These are phyloP conservation scores for Vitis hybrid DNA, from an alignment of 177 flowering plant genomes.

Conservation along the genomic window DNA sequence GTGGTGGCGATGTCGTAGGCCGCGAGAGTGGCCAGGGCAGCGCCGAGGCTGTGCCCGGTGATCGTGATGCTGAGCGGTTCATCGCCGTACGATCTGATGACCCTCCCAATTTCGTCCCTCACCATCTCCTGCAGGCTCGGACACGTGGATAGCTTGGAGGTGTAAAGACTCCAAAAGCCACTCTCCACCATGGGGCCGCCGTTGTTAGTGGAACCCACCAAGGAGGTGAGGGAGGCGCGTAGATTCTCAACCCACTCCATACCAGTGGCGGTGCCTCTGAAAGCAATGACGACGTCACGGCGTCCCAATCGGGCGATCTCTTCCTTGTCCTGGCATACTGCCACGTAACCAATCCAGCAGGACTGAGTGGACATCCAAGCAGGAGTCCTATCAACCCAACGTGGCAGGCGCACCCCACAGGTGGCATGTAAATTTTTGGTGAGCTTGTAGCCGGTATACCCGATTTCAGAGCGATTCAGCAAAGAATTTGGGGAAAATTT, in stretches of 20 bases:
- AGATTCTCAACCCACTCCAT: conserved; percentile 69
- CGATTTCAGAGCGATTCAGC: conserved; percentile 26
- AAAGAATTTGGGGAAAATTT: conserved; percentile 25
- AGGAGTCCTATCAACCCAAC: conserved; percentile 36
- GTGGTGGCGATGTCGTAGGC: conserved; percentile 56
- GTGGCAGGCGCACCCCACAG: conserved; percentile 39
- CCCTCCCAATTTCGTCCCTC: conserved; percentile 39
- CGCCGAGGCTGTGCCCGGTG: conserved; percentile 87
- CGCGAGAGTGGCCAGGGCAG: conserved; percentile 60
- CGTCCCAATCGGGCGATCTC: conserved; percentile 57
- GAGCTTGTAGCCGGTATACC: conserved; percentile 36
- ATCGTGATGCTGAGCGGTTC: conserved; percentile 70
- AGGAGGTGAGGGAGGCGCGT: conserved; percentile 38
- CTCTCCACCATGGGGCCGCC: conserved; percentile 38
- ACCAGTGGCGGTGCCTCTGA: conserved; percentile 63
- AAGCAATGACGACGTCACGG: conserved; percentile 67
- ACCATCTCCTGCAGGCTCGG: conserved; percentile 49
- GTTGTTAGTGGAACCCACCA: conserved; percentile 12
- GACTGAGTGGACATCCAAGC: conserved; percentile 37
- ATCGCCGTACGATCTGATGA: conserved; percentile 43
- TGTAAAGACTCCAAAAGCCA: conserved; percentile 61
- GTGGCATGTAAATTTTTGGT: conserved; percentile 48
- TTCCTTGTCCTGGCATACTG: conserved; percentile 50
- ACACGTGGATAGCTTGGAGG: conserved; percentile 16
- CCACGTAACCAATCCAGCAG: conserved; percentile 76